Conservation (phyloP, 768 basidiomycete species). For the Auricularia cornea region DNA sequence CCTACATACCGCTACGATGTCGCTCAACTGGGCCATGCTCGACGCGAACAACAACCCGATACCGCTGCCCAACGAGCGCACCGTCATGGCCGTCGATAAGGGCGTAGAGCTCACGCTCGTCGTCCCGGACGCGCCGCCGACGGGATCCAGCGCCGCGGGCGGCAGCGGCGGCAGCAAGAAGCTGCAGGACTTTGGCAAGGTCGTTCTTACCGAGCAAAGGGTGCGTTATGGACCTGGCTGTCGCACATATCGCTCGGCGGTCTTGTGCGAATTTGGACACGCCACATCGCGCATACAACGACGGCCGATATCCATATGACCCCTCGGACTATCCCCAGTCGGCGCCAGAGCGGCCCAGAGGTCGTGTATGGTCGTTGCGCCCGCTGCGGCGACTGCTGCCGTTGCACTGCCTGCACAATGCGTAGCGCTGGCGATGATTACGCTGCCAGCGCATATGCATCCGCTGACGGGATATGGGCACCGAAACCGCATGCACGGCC, state of each 20-base stretch:
- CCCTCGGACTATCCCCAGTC: too few relatives aligned
- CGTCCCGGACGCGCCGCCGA: constrained; percentile 47
- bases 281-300: too few relatives aligned
- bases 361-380: too few relatives aligned
- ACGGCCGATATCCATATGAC: too few relatives aligned
- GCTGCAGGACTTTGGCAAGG: constrained; percentile 47
- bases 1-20: constrained; percentile 37
- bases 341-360: too few relatives aligned
- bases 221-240: constrained; percentile 31
- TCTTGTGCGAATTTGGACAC: neutral
- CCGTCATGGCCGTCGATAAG: constrained; percentile 45
- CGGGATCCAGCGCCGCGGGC: constrained; percentile 32
- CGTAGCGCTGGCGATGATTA: too few relatives aligned
- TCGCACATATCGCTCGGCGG: neutral
- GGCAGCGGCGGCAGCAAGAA: constrained; percentile 47
- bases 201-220: constrained; percentile 65
- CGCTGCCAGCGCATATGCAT: too few relatives aligned
- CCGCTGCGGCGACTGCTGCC: too few relatives aligned
- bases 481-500: too few relatives aligned
- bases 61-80: constrained; percentile 55
- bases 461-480: too few relatives aligned
- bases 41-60: constrained; percentile 48
- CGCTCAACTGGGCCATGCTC: constrained; percentile 73
- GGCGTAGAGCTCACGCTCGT: constrained; percentile 51
- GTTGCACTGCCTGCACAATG: too few relatives aligned